These are phyloP conservation scores for Scheffersomyces segobiensis DNA, from an alignment of 1,139 yeast genomes.

Conservation along the genomic window DNA sequence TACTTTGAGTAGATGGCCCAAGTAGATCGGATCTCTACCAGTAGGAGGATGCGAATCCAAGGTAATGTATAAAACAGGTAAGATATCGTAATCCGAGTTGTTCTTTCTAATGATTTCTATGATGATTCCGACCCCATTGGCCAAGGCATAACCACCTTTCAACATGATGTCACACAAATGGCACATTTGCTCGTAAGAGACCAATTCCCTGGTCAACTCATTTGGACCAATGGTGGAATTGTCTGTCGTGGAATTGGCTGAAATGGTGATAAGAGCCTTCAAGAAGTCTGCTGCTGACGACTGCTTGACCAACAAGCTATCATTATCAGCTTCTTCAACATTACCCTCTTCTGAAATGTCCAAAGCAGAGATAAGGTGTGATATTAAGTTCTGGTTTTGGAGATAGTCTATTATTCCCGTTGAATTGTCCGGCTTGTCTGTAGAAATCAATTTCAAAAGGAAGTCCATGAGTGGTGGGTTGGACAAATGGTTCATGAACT, in stretches of 20 bases:
- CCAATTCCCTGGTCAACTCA: constrained; percentile 88
- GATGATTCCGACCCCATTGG: constrained; percentile 94
- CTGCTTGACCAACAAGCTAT: constrained; percentile 44
- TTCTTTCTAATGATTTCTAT: constrained; percentile 94
- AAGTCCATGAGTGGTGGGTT: constrained; percentile 89
- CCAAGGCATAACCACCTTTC: constrained; percentile 85
- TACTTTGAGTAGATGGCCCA: constrained; percentile 81
- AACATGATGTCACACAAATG: constrained; percentile 80
- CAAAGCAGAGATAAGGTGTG: constrained; percentile 57
- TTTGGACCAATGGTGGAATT: constrained; percentile 95
- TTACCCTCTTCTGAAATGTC: constrained; percentile 27
- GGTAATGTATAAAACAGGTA: constrained; percentile 85
- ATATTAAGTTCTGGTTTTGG: constrained; percentile 63
- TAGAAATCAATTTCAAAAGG: constrained; percentile 69
- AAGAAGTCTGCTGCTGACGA: constrained; percentile 50
- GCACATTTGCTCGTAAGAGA: constrained; percentile 66
- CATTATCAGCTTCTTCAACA: constrained; percentile 18
- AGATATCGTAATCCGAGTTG: constrained; percentile 91
- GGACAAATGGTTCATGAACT: constrained; percentile 75
- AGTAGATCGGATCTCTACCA: constrained; percentile 90
- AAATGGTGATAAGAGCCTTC: constrained; percentile 50
- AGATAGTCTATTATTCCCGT: constrained; percentile 76
- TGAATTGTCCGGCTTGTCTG: constrained; percentile 75
- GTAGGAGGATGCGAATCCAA: constrained; percentile 92
- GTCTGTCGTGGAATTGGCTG: constrained; percentile 73